phyloP scores from a whole-genome alignment of 2,329 filamentous ascomycete species.

The Aspergillus terreus region DNA sequence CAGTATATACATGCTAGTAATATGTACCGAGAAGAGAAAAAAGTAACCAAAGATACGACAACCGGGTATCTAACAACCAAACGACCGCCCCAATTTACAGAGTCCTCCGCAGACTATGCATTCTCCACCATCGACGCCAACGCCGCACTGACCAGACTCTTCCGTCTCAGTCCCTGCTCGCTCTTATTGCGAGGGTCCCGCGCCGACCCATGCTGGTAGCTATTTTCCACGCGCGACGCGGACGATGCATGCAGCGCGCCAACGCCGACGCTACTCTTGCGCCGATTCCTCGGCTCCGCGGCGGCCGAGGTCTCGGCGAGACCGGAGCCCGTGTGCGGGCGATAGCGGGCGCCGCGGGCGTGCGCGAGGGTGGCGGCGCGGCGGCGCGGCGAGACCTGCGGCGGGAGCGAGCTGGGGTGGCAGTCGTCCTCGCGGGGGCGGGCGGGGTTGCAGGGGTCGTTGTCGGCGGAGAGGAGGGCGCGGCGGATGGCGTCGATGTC shows the following conservation, averaged over 20 bases:
- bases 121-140: conserved; percentile 33
- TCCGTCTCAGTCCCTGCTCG: conserved; percentile 34
- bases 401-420: conserved; percentile 37
- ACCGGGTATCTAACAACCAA: conserved; percentile 1
- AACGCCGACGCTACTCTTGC: conserved; percentile 27
- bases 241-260: conserved; percentile 17
- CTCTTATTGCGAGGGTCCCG: conserved; percentile 29
- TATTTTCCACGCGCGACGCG: conserved; percentile 30
- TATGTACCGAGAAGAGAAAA: neutral
- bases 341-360: conserved; percentile 16
- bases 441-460: conserved; percentile 7
- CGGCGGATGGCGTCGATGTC: conserved; percentile 36
- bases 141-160: conserved; percentile 37
- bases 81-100: neutral
- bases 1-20: no score
- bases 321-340: conserved; percentile 15
- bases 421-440: conserved; percentile 25
- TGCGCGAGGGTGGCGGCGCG: conserved; percentile 22
- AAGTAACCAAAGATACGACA: neutral
- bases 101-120: neutral
- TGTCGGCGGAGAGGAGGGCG: conserved; percentile 29
- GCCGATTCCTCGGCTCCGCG: conserved; percentile 10
- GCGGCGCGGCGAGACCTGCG: conserved; percentile 29
- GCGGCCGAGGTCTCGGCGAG: neutral
- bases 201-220: conserved; percentile 20